Base-by-base conservation (phyloP, 805 yeast species). In the Ogataea degrootiae region DNA sequence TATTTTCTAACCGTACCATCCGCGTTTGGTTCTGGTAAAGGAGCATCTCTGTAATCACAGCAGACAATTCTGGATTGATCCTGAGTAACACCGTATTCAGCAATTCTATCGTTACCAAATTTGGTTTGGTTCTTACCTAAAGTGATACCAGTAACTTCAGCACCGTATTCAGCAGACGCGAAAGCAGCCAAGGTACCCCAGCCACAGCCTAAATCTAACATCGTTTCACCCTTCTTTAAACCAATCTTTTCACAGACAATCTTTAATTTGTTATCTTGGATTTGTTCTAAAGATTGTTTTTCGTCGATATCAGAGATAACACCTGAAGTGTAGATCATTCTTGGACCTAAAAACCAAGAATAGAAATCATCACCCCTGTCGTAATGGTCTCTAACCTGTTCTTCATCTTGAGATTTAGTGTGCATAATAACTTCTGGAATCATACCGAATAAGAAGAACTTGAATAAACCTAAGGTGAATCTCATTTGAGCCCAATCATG, bases 301-400 rank as follows among this genome's bases (percentile, higher is more conserved):
- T 65, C 69, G 54, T 72, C 72, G 60, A 82, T 84, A 66, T 89
- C 96, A 52, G 80, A 65, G 61, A 90, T 82, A 45, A 87, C 72
- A 63, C 97, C 96, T 21, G 92, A 82, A 35, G 97, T 90, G 73
- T 89, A 90, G 66, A 90, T 77, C 96, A 89, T 89, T 70, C 96
- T 82, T 53, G 96, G 94, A 51, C 96, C 97, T 58, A 89, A 74
- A 74, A 89, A 89, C 95, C 95, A 89, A 47, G 90, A 72, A 78
- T 90, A 90, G 70, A 89, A 89, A 69, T 90, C 96, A 65, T 89
- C 96, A 68, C 97, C 96, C 59, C 97, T 86, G 74, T 90, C 97
- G 68, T 89, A 89, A 72, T 89, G 96, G 62, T 86, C 96, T 69
- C 96, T 82, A 48, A 89, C 97, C 71, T 89, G 97, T 71, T 89